Conservation (phyloP, 805 yeast genomes). For the Yarrowia sp. region DNA sequence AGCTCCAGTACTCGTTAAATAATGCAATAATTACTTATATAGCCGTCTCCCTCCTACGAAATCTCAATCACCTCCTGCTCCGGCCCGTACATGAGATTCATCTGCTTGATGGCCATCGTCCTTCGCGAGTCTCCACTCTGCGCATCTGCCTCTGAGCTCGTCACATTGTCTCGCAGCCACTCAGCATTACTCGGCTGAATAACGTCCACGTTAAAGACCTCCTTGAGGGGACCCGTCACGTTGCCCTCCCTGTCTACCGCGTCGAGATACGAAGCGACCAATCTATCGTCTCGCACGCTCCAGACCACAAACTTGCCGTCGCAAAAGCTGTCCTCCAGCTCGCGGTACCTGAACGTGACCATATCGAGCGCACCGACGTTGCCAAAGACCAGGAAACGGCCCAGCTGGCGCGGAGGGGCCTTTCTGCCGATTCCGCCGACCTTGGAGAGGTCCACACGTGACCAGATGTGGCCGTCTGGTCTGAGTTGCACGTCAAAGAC, state of each 20-base stretch:
- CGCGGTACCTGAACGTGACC: background rate
- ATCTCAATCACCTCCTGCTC: background rate
- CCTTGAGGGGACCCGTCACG: background rate
- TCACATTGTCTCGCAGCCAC: background rate
- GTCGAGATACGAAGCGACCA: background rate
- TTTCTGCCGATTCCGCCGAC: background rate
- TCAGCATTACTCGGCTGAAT: background rate
- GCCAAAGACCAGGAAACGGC: background rate
- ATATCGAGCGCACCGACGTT: slow-evolving; percentile 1
- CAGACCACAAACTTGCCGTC: slow-evolving; percentile 1
- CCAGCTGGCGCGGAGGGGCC: slow-evolving; percentile 1
- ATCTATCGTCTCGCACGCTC: background rate
- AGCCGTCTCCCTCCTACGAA: background rate
- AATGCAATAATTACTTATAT: background rate
- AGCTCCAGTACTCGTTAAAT: too few relatives aligned
- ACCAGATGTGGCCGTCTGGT: background rate
- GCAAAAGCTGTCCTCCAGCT: background rate
- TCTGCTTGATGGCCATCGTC: background rate
- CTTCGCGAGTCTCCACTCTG: background rate
- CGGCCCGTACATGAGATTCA: background rate
- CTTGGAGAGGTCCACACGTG: slow-evolving; percentile 1
- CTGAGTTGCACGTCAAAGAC: slow-evolving; percentile 1
- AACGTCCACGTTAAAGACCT: background rate
- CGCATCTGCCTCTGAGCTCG: background rate
- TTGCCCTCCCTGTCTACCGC: background rate